Percentiles rank a stretch among this genome's conserved stretches.
Conservation (phyloP, 1,139 yeast genomes). For the Scheffersomyces segobiensis region DNA sequence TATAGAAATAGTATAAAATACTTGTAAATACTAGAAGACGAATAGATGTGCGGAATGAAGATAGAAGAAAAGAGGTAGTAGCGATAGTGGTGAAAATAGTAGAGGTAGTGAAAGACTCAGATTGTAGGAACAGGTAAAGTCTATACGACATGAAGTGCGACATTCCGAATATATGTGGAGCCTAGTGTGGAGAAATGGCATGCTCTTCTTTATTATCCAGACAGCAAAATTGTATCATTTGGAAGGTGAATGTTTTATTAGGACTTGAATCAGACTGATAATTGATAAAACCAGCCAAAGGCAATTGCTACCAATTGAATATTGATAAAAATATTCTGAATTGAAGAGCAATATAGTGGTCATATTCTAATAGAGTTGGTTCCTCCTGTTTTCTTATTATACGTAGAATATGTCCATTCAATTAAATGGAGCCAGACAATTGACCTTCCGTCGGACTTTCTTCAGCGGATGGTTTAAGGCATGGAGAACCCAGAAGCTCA, state of each 20-base stretch:
- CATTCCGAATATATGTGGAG: background rate
- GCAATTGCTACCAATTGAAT: background rate
- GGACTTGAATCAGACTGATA: background rate
- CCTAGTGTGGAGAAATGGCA: background rate
- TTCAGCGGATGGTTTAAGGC: slow-evolving; percentile 12
- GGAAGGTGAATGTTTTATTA: background rate
- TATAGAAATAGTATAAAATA: no score
- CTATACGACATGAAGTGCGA: background rate
- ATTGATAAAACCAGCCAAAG: background rate
- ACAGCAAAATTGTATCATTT: background rate
- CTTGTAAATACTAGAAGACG: background rate
- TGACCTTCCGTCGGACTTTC: slow-evolving; percentile 4
- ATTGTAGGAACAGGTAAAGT: background rate
- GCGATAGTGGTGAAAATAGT: background rate
- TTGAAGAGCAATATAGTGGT: background rate
- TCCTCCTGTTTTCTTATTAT: no score
- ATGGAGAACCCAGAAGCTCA: slow-evolving; percentile 18
- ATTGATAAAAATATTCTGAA: no score
- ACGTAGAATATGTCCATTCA: background rate
- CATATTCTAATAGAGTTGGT: background rate
- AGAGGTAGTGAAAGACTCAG: background rate
- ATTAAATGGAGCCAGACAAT: background rate
- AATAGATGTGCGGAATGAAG: background rate
- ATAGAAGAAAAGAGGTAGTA: no score
- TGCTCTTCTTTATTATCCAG: background rate